Conservation (phyloP, 1,284 basidiomycete species). For the Apiotrichum akiyoshidainum region DNA sequence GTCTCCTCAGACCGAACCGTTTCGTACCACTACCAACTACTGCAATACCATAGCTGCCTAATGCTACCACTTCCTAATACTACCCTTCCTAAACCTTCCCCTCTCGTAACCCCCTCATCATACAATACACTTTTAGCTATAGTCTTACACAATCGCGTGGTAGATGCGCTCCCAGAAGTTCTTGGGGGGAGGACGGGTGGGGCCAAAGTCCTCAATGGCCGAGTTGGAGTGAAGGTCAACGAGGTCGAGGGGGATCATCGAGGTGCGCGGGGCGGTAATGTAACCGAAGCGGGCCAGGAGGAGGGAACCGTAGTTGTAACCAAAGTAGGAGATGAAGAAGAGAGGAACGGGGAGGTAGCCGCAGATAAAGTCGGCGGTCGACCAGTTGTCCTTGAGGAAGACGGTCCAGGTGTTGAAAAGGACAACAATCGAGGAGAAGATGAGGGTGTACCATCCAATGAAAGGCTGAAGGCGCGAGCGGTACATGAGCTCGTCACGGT, state of each 20-base stretch:
- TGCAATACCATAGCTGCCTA: too few species aligned
- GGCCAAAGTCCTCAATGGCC: slow-evolving; percentile 10
- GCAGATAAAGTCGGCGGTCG: slow-evolving; percentile 14
- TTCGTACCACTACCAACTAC: too few species aligned
- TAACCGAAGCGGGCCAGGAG: too few species aligned
- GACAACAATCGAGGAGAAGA: slow-evolving; percentile 20
- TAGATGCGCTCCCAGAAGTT: slow-evolving; percentile 4
- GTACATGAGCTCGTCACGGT: slow-evolving; percentile 59
- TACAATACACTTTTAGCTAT: neutral
- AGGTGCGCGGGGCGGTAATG: too few species aligned
- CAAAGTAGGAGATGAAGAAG: slow-evolving; percentile 51
- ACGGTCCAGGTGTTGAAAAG: slow-evolving; percentile 10
- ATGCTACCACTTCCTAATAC: too few species aligned
- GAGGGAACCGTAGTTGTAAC: slow-evolving; percentile 33
- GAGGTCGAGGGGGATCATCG: slow-evolving; percentile 20
- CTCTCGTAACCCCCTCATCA: neutral
- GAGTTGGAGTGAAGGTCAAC: slow-evolving; percentile 34
- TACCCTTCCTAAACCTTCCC: too few species aligned
- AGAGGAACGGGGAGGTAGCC: slow-evolving; percentile 17
- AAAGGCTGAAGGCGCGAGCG: slow-evolving; percentile 58
- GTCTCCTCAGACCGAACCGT: too few species aligned
- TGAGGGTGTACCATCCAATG: slow-evolving; percentile 47
- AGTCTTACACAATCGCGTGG: slow-evolving; percentile 16
- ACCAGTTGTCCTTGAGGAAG: slow-evolving; percentile 19
- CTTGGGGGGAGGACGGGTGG: slow-evolving; percentile 1